Evolutionary conservation across 345 rosid genomes (phyloP).

Genomic region (Rhodamnia argentea): DNA sequence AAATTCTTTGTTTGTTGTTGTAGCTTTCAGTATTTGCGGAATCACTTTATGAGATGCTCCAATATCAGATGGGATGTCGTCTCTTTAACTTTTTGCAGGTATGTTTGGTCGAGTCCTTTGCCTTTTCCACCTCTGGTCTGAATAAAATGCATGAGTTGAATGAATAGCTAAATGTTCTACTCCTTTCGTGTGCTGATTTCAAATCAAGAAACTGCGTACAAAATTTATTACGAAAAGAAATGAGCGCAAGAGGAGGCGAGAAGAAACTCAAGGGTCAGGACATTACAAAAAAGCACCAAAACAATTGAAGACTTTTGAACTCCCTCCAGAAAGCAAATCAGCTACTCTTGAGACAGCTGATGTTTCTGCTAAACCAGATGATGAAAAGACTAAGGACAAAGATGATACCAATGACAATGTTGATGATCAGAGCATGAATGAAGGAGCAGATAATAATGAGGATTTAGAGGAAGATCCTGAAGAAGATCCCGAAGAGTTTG

Average conservation of each 20-base stretch:
- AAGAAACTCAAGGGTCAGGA: slow-evolving; percentile 37
- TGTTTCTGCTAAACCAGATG: slow-evolving; percentile 23
- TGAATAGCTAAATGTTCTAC: not conserved
- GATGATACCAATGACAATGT: slow-evolving; percentile 11
- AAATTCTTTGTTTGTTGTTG: slow-evolving; percentile 3
- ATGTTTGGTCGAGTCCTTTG: slow-evolving; percentile 1
- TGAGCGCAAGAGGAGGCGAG: slow-evolving; percentile 64
- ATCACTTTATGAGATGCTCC: slow-evolving; percentile 85
- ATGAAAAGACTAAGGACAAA: slow-evolving; percentile 17
- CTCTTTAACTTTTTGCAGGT: slow-evolving; percentile 79
- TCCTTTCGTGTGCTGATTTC: not conserved
- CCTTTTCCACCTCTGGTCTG: not conserved
- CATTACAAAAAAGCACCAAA: slow-evolving; percentile 30
- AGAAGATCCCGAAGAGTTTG: slow-evolving; percentile 51
- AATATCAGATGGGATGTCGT: slow-evolving; percentile 88
- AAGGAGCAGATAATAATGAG: slow-evolving; percentile 40
- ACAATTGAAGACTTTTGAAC: slow-evolving; percentile 46
- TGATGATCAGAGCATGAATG: slow-evolving; percentile 31
- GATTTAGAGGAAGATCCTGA: slow-evolving; percentile 74
- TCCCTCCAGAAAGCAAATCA: slow-evolving; percentile 29
- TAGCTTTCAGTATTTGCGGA: slow-evolving; percentile 96
- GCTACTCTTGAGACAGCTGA: not conserved
- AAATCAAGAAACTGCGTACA: slow-evolving; percentile 48
- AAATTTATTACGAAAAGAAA: slow-evolving; percentile 65
- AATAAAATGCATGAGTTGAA: not conserved